Base-by-base conservation (phyloP, 306 rosid species). In the Myrica gale region DNA sequence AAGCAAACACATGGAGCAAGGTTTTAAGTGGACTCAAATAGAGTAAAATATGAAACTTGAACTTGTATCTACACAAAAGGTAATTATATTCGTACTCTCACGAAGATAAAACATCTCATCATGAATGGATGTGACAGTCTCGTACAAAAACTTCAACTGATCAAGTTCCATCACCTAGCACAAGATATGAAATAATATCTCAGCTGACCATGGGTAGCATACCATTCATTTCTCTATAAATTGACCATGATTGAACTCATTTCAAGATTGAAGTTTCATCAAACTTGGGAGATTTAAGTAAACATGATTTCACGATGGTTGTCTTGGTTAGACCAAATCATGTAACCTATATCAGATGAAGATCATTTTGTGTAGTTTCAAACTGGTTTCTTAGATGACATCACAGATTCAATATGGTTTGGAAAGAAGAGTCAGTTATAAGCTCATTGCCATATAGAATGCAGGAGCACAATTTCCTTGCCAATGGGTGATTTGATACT, bases 71-170 rank as follows among this genome's bases (percentile, higher is more conserved):
- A 66, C 41, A 58, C 41, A 58, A 17, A 66, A 54, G 68, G 68
- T 53, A 53, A 75, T 5, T 60, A 45, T 62, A 48, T 57, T 23
- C 51, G 55, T 86, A 95, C 97, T 95, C 80, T 90, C 99, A 54
- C 97, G 97, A 57, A 95, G 99, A 82, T 87, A 87, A 82, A 92
- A 92, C 97, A 95, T 95, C 92, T 95, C 99, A 1, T 95, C 97
- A 11, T 95, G 99, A 77, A 95, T 89, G 69, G 90, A 87, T 73
- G 69, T 0, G 68, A 95, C 90, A 7, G 92, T 84, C 55, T 85
- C 92, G 76, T 79, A 90, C 85, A 95, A 53, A 80, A 84, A 92
- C 88, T 81, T 89, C 87, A 95, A 85, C 82, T n/a, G n/a, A n/a
- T 95, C 99, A 65, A 80, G 51, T 88, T 95, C 99, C 97, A 92